Conservation (phyloP, 2,329 filamentous ascomycete species). For the Zasmidium cellare region DNA sequence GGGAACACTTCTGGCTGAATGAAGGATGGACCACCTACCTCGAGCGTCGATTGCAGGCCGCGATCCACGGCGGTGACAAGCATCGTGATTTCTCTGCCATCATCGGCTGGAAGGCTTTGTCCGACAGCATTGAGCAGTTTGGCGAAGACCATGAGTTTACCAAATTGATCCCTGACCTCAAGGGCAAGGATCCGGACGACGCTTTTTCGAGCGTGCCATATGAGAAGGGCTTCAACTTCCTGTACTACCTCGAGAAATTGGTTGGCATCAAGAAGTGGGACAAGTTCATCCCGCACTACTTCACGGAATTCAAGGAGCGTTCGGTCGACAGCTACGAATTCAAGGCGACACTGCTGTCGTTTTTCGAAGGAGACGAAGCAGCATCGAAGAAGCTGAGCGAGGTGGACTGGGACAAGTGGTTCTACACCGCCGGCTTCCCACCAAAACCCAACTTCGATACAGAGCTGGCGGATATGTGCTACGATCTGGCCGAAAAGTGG, state of each 20-base stretch:
- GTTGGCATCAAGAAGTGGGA: conserved; percentile 87
- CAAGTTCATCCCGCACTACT: conserved; percentile 94
- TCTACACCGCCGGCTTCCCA: conserved; percentile 85
- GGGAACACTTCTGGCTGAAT: conserved; percentile 74
- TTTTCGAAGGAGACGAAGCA: conserved; percentile 71
- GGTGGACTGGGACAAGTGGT: conserved; percentile 88
- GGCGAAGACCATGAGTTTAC: conserved; percentile 90
- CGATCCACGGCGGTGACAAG: conserved; percentile 73
- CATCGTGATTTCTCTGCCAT: conserved; percentile 94
- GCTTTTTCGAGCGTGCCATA: conserved; percentile 92
- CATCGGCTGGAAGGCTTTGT: conserved; percentile 88
- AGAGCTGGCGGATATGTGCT: conserved; percentile 80
- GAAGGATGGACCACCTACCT: conserved; percentile 94
- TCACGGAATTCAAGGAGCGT: conserved; percentile 78
- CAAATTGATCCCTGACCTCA: conserved; percentile 82
- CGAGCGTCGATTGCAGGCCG: conserved; percentile 78
- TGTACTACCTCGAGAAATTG: conserved; percentile 85
- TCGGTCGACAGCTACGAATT: conserved; percentile 94
- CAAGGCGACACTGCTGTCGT: conserved; percentile 81
- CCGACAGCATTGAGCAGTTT: conserved; percentile 75
- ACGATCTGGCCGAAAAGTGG: conserved; percentile 81
- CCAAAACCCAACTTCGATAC: conserved; percentile 92
- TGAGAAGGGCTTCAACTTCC: conserved; percentile 93
- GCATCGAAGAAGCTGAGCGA: conserved; percentile 63
- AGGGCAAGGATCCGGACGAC: conserved; percentile 91